These are phyloP conservation scores for Plasmodium billcollinsi DNA, from an alignment of 169 alveolate species.

Conservation along the genomic window DNA sequence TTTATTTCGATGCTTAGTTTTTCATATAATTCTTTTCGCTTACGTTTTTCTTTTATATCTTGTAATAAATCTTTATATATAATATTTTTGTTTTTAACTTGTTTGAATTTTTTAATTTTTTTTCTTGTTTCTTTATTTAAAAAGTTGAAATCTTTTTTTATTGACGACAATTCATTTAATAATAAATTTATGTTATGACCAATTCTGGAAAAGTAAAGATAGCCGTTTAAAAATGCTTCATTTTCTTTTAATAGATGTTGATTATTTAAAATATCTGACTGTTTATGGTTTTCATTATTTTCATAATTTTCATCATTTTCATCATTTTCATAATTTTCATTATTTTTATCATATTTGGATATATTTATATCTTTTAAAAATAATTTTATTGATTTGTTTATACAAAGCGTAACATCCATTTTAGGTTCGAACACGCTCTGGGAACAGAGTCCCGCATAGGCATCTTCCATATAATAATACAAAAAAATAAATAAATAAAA, in stretches of 20 bases:
- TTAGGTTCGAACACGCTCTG: constrained; percentile 75
- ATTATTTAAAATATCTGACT: background rate
- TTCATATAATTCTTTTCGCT: constrained; percentile 68
- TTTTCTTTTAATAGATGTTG: constrained; percentile 20
- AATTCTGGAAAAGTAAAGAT: constrained; percentile 38
- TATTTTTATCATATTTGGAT: background rate
- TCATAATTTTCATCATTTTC: background rate
- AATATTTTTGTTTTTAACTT: constrained; percentile 50
- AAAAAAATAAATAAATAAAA: background rate
- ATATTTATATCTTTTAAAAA: constrained; percentile 26
- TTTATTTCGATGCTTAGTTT: constrained; percentile 25
- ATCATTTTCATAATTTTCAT: background rate
- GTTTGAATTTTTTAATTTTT: constrained; percentile 28
- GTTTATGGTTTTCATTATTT: background rate
- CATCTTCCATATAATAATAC: constrained; percentile 41
- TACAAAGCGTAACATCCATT: constrained; percentile 43
- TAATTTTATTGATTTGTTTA: constrained; percentile 57
- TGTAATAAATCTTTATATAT: constrained; percentile 32
- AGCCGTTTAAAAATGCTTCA: constrained; percentile 53
- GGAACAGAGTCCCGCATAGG: constrained; percentile 47
- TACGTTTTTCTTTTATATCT: constrained; percentile 42
- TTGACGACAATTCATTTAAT: constrained; percentile 38
- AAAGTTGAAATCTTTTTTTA: constrained; percentile 43
- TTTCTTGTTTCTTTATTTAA: constrained; percentile 44
- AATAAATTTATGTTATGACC: constrained; percentile 48